Conservation (phyloP, 805 yeast genomes). For the Peterozyma xylosa region DNA sequence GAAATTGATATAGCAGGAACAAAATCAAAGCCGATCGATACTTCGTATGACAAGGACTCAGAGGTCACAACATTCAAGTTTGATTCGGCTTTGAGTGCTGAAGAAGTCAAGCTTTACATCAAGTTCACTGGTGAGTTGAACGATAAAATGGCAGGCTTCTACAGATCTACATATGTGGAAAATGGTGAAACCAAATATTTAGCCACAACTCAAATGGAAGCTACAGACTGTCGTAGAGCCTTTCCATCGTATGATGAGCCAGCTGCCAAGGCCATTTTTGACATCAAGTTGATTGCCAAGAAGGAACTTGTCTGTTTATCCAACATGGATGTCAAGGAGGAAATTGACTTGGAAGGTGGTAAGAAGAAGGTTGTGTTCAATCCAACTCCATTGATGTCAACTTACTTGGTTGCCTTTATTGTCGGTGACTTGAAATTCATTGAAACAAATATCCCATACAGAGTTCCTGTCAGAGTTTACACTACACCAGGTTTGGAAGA, state of each 20-base stretch:
- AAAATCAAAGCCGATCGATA: constrained; percentile 11
- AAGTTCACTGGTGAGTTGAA: constrained; percentile 58
- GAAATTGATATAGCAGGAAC: constrained; percentile 16
- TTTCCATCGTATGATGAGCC: constrained; percentile 88
- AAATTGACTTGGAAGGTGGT: constrained; percentile 33
- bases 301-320: constrained; percentile 52
- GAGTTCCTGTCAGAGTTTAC: constrained; percentile 73
- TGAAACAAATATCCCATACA: constrained; percentile 42
- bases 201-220: constrained; percentile 83
- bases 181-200: constrained; percentile 61
- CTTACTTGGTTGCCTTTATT: constrained; percentile 79
- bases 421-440: constrained; percentile 75
- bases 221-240: constrained; percentile 81
- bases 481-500: constrained; percentile 72
- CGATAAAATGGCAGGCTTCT: constrained; percentile 79
- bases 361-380: constrained; percentile 56
- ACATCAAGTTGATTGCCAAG: constrained; percentile 52
- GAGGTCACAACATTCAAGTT: constrained; percentile 33
- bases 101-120: constrained; percentile 37
- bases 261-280: constrained; percentile 66
- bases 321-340: constrained; percentile 58
- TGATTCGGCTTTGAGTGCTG: constrained; percentile 22
- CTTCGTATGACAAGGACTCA: constrained; percentile 27
- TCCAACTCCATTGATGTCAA: constrained; percentile 76
- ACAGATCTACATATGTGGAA: constrained; percentile 57